Conservation (phyloP, 257 asterid species). For the Anisodus tanguticus region DNA sequence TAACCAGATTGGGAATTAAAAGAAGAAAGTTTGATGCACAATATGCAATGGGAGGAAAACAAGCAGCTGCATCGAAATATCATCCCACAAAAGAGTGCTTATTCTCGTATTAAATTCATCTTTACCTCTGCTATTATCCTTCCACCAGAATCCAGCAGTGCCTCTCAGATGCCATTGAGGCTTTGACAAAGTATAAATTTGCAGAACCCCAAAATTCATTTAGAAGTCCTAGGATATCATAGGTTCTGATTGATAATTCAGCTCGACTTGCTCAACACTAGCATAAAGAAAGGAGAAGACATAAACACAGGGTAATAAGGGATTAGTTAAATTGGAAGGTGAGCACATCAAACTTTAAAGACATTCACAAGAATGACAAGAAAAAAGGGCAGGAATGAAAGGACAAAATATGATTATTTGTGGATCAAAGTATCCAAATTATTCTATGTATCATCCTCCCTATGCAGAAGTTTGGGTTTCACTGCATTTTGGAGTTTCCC, state of each 20-base stretch:
- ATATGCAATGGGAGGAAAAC: neutral
- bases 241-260: slow-evolving; percentile 31
- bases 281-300: neutral
- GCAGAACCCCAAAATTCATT: neutral
- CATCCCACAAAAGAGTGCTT: neutral
- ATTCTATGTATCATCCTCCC: neutral
- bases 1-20: neutral
- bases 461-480: slow-evolving; percentile 14
- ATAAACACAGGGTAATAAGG: neutral
- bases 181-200: neutral
- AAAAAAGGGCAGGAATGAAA: slow-evolving; percentile 21
- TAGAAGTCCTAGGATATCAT: slow-evolving; percentile 23
- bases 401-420: slow-evolving; percentile 10
- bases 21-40: neutral
- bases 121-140: slow-evolving; percentile 19
- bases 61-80: slow-evolving; percentile 3
- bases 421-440: neutral
- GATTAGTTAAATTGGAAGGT: neutral
- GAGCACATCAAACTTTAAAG: neutral
- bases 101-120: neutral
- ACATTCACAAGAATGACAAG: slow-evolving; percentile 12
- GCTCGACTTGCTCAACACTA: slow-evolving; percentile 33
- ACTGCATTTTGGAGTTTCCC: neutral
- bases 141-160: slow-evolving; percentile 7
- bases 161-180: neutral